Evolutionary conservation across 2,329 filamentous ascomycete species (phyloP).

Genomic region (Nothomitra cinnamomea): DNA sequence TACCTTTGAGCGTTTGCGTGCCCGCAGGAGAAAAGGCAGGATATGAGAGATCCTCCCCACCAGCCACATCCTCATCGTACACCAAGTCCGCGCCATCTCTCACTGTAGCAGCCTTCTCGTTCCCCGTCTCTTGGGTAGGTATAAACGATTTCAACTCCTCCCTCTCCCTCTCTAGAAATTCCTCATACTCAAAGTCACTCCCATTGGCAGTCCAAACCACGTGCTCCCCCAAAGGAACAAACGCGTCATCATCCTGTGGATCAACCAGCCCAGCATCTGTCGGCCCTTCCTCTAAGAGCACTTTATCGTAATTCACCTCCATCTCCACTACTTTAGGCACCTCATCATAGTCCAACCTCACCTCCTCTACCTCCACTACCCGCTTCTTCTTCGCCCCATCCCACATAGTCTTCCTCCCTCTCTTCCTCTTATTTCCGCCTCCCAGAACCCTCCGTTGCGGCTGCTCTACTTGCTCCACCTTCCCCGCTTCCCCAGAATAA

Average conservation of each 20-base stretch:
- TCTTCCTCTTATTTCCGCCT: background rate
- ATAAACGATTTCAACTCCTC: background rate
- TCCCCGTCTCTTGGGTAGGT: background rate
- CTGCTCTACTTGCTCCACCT: background rate
- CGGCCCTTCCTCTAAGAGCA: background rate
- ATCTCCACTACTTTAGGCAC: background rate
- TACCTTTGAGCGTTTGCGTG: constrained; percentile 25
- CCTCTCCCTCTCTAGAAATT: constrained; percentile 6
- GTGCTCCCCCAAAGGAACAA: background rate
- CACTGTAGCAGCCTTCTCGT: background rate
- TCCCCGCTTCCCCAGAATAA: constrained; percentile 1
- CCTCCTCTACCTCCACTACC: background rate
- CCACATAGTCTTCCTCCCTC: background rate
- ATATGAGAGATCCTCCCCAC: constrained; percentile 31
- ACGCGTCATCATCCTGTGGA: background rate
- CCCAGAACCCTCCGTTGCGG: background rate
- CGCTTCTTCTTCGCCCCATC: background rate
- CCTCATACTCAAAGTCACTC: constrained; percentile 7
- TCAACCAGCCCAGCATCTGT: background rate
- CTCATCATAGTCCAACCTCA: background rate
- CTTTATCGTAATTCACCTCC: background rate
- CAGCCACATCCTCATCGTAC: background rate
- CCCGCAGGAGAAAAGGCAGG: constrained; percentile 49
- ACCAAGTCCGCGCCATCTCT: background rate
- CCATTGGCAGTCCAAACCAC: background rate